Evolutionary conservation across 768 basidiomycete species (phyloP).

Genomic region (Lactifluus subvellereus): DNA sequence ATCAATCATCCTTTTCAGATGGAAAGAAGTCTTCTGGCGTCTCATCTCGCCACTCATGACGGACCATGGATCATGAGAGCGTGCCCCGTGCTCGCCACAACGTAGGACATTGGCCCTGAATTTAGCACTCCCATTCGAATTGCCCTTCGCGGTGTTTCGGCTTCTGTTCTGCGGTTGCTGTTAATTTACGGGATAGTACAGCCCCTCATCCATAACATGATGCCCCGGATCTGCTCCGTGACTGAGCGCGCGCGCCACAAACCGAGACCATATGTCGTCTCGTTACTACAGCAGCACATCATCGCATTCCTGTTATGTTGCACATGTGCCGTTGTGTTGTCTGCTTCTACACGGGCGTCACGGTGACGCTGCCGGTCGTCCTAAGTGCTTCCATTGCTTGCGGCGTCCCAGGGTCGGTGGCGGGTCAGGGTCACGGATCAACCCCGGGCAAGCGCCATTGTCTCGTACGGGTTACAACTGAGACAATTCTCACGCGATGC

Average conservation of each 20-base stretch:
- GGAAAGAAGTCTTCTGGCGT: no score
- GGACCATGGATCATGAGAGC: neutral
- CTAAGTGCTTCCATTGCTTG: neutral
- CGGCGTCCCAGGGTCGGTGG: neutral
- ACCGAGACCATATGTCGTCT: no score
- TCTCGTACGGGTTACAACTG: neutral
- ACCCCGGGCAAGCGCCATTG: neutral
- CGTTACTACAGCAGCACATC: no score
- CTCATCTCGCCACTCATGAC: neutral
- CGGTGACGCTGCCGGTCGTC: no score
- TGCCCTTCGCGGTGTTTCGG: neutral
- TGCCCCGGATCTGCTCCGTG: neutral
- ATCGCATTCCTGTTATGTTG: no score
- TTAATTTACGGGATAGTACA: no score
- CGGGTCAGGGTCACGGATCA: neutral
- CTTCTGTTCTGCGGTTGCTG: no score
- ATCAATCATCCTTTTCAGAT: neutral
- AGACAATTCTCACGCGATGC: no score
- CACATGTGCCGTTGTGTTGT: no score
- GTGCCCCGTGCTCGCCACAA: neutral
- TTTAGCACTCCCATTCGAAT: neutral
- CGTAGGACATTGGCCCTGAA: neutral
- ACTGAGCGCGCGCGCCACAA: neutral
- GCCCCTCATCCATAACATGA: neutral
- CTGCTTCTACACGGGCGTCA: no score